A percentile compares a stretch with the other conserved stretches of the same genome.
These are phyloP conservation scores for Hylodesmum podocarpum DNA, from an alignment of 306 rosid species.

Conservation along the genomic window DNA sequence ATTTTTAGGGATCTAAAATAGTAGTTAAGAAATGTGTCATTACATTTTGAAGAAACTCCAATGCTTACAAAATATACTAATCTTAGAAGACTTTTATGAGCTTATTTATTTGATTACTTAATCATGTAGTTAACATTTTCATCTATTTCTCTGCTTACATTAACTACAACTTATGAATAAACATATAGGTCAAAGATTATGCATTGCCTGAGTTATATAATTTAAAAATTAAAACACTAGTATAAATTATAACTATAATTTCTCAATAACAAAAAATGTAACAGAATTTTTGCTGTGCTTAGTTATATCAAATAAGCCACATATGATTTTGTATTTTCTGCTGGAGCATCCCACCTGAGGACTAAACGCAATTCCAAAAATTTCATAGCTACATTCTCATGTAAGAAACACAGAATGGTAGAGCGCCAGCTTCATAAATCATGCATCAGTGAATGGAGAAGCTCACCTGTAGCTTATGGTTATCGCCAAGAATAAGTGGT, in stretches of 20 bases:
- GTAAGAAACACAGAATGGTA: not conserved
- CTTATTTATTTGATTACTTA: not conserved
- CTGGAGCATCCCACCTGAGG: not conserved
- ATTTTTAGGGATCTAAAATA: not conserved
- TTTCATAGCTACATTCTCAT: not conserved
- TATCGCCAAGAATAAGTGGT: conserved; percentile 91
- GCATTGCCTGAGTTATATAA: not conserved
- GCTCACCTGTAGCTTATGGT: conserved; percentile 91
- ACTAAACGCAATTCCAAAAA: not conserved
- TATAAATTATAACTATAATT: not conserved
- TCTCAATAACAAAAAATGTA: conserved; percentile 16
- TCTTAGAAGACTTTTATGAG: not conserved
- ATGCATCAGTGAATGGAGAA: conserved; percentile 8
- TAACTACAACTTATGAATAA: not conserved
- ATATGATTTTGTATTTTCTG: not conserved
- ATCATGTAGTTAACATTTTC: not conserved
- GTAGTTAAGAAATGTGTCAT: not conserved
- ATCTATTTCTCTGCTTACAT: conserved; percentile 3
- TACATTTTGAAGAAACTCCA: not conserved
- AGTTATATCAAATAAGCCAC: not conserved
- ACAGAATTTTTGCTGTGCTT: not conserved
- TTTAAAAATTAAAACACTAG: not conserved
- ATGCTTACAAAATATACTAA: conserved; percentile 1
- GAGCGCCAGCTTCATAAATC: conserved; percentile 21
- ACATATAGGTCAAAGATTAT: not conserved